Percentiles rank a stretch among this genome's conserved stretches.
phyloP scores from a whole-genome alignment of 805 yeast species.

The Yamadazyma philogaea region DNA sequence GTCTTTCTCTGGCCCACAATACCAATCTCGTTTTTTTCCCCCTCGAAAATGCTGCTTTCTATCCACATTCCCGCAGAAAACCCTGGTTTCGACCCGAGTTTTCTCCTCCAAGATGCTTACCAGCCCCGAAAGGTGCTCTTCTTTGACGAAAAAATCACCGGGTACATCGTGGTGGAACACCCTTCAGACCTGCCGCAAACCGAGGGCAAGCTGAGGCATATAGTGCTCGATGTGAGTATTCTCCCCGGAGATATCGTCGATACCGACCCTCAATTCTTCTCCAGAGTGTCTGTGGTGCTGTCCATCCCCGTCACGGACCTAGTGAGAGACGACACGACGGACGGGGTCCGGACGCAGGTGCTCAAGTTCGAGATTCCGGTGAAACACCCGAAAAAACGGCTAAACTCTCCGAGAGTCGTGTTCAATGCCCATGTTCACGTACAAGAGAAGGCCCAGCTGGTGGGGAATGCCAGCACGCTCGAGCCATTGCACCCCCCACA shows the following conservation, averaged over 20 bases:
- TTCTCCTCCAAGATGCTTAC: constrained; percentile 4
- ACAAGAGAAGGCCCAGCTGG: constrained; percentile 10
- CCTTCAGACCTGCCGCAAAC: background rate
- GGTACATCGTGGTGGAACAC: constrained; percentile 3
- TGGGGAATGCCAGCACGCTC: constrained; percentile 1
- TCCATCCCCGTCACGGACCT: constrained; percentile 1
- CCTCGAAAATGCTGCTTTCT: background rate
- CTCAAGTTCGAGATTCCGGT: constrained; percentile 32
- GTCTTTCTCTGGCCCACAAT: background rate
- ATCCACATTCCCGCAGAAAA: constrained; percentile 3
- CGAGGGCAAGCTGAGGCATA: background rate
- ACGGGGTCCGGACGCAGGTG: constrained; percentile 7
- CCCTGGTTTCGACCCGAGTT: background rate
- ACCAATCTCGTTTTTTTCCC: too few species aligned
- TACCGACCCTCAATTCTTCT: constrained; percentile 8
- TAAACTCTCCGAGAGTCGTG: constrained; percentile 23
- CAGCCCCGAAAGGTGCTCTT: constrained; percentile 5
- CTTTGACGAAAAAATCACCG: constrained; percentile 8
- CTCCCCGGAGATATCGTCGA: constrained; percentile 14
- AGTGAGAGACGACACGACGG: background rate
- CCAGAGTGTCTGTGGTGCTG: background rate
- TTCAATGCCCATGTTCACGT: constrained; percentile 18
- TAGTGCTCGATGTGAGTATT: constrained; percentile 10
- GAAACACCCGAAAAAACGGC: constrained; percentile 29
- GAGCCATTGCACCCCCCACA: constrained; percentile 4